phyloP scores from a whole-genome alignment of 305 asterid species.

The Fraxinus ornus region DNA sequence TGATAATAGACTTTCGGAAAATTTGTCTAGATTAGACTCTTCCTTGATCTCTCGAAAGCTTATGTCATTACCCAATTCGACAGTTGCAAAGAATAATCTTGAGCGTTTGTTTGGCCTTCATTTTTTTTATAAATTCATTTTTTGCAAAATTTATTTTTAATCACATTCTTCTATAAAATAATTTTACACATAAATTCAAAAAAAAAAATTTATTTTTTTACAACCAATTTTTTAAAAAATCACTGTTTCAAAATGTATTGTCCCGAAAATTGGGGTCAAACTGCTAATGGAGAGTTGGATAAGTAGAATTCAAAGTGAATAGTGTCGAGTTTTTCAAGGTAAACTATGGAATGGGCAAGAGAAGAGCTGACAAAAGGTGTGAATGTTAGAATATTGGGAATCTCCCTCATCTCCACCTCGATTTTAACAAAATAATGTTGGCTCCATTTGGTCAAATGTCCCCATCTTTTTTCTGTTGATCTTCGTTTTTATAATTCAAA shows the following conservation, averaged over 20 bases:
- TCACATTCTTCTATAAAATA: too few relatives aligned
- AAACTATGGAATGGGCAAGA: neutral
- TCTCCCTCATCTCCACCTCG: neutral
- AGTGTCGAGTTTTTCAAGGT: neutral
- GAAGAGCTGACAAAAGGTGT: neutral
- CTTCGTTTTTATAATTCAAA: too few relatives aligned
- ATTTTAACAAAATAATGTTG: neutral
- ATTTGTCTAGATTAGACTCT: neutral
- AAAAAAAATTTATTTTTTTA: too few relatives aligned
- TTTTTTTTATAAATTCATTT: too few relatives aligned
- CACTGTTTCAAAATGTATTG: too few relatives aligned
- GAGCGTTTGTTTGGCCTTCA: neutral
- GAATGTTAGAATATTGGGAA: neutral
- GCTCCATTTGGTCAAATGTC: neutral
- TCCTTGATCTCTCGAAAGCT: too few relatives aligned
- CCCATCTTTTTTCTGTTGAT: neutral
- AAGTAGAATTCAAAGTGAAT: neutral
- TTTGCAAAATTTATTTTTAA: too few relatives aligned
- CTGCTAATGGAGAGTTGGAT: too few relatives aligned
- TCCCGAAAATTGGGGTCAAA: too few relatives aligned
- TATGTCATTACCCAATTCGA: too few relatives aligned
- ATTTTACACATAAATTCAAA: too few relatives aligned
- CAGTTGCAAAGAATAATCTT: neutral
- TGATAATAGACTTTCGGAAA: neutral
- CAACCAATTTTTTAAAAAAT: too few relatives aligned